Conservation (phyloP, 176 grass and related monocot genomes). For the Oryza brachyantha region DNA sequence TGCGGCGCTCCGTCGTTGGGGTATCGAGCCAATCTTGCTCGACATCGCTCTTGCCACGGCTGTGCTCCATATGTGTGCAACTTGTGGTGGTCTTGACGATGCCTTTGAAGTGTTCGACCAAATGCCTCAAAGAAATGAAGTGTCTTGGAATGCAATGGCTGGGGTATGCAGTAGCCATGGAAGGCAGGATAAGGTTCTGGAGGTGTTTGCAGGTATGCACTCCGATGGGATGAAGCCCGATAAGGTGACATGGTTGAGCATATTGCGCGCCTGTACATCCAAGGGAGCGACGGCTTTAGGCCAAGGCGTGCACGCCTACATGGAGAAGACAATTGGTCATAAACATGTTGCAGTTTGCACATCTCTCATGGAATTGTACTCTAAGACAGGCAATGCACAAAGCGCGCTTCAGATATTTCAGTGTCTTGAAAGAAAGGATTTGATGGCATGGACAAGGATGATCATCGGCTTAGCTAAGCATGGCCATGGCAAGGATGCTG, state of each 20-base stretch:
- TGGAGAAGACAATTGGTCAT: conserved; percentile 39
- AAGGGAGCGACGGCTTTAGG: conserved; percentile 21
- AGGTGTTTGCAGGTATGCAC: conserved; percentile 29
- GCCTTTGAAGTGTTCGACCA: background rate
- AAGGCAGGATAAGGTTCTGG: conserved; percentile 11
- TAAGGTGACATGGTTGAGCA: conserved; percentile 41
- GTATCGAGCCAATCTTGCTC: conserved; percentile 2
- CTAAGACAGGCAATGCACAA: conserved; percentile 27
- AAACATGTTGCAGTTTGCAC: conserved; percentile 32
- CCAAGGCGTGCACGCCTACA: conserved; percentile 25
- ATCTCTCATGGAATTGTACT: conserved; percentile 47
- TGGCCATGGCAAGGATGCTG: conserved; percentile 29
- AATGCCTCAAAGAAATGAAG: conserved; percentile 21
- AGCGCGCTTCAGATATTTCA: conserved; percentile 29
- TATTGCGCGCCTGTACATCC: conserved; percentile 25
- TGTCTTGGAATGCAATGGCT: conserved; percentile 49
- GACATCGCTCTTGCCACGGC: conserved; percentile 23
- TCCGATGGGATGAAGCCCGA: conserved; percentile 16
- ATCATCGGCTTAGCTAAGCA: conserved; percentile 42
- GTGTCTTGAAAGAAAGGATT: conserved; percentile 27
- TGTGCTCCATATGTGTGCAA: conserved; percentile 17
- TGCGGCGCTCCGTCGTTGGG: background rate
- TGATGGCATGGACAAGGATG: conserved; percentile 44
- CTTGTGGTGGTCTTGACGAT: background rate
- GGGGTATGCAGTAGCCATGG: conserved; percentile 27